Evolutionary conservation across 2,329 filamentous ascomycete species (phyloP).

Genomic region (Fusarium devonianum): DNA sequence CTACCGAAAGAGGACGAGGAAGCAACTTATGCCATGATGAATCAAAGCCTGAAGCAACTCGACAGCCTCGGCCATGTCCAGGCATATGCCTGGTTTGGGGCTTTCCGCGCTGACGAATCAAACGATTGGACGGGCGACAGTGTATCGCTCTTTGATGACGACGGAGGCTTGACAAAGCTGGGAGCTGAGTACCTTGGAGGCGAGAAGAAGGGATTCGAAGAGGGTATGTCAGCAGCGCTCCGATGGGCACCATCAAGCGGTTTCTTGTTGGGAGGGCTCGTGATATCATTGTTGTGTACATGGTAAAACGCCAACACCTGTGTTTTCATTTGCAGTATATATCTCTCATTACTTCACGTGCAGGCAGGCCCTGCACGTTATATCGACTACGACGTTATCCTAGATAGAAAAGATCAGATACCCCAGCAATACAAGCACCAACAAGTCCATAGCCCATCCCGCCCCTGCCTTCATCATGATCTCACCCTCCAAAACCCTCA

Average conservation of each 20-base stretch:
- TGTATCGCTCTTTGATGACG: slow-evolving; percentile 47
- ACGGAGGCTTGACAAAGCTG: slow-evolving; percentile 49
- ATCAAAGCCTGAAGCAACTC: slow-evolving; percentile 47
- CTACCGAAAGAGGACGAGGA: slow-evolving; percentile 46
- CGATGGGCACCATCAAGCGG: not conserved
- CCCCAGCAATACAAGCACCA: not conserved
- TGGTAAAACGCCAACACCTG: too few relatives aligned
- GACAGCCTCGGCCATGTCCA: slow-evolving; percentile 46
- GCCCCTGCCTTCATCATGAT: not conserved
- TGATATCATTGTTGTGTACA: not conserved
- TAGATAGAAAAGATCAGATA: not conserved
- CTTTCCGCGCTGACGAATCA: slow-evolving; percentile 48
- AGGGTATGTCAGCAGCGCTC: slow-evolving; percentile 39
- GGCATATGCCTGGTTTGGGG: slow-evolving; percentile 53
- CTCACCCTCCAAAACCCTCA: not conserved
- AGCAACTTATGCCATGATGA: slow-evolving; percentile 51
- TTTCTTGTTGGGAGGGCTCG: not conserved
- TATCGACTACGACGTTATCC: too few relatives aligned
- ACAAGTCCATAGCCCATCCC: not conserved
- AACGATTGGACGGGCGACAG: slow-evolving; percentile 51
- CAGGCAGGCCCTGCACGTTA: too few relatives aligned
- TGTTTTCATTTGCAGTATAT: too few relatives aligned
- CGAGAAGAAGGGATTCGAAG: slow-evolving; percentile 47
- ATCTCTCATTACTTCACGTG: too few relatives aligned
- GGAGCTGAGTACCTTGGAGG: slow-evolving; percentile 51